phyloP scores from a whole-genome alignment of 106 monocot genomes.

The Allium cepa region DNA sequence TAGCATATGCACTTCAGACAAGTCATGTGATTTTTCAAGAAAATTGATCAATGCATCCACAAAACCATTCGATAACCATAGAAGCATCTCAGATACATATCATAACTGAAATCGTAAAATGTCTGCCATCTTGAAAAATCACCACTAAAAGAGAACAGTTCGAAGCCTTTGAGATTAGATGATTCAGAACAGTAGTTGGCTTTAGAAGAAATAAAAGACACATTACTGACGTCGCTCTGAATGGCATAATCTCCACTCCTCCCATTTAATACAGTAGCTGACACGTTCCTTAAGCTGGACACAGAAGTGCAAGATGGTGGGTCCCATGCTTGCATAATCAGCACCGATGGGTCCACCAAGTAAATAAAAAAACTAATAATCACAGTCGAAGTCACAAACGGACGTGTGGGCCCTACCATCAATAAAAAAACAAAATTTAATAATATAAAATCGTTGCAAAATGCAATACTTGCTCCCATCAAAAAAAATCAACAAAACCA shows the following conservation, averaged over 20 bases:
- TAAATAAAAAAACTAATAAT: too few species aligned
- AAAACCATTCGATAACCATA: conserved; percentile 46
- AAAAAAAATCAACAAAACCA: too few species aligned
- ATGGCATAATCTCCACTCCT: conserved; percentile 26
- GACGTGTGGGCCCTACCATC: too few species aligned
- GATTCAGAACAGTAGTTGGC: conserved; percentile 40
- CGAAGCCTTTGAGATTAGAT: conserved; percentile 20
- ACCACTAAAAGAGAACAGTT: conserved; percentile 42
- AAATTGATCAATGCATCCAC: conserved; percentile 45
- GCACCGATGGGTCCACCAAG: conserved; percentile 12
- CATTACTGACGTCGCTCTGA: conserved; percentile 36
- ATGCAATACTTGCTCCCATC: too few species aligned
- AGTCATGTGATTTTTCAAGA: conserved; percentile 34
- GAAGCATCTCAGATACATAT: conserved; percentile 63
- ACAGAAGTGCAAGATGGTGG: conserved; percentile 35
- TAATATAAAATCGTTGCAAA: too few species aligned
- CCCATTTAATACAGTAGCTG: conserved; percentile 30
- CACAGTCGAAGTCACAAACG: too few species aligned
- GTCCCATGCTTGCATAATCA: conserved; percentile 15
- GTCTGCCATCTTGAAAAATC: conserved; percentile 46
- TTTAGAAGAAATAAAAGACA: conserved; percentile 45
- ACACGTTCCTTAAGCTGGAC: conserved; percentile 55
- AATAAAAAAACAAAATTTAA: too few species aligned
- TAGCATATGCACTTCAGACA: conserved; percentile 36
- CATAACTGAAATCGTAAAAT: conserved; percentile 40